Evolutionary conservation across 306 rosid species (phyloP), one percentile per base, ranked within the genome.

Genomic region (Luffa acutangula): DNA sequence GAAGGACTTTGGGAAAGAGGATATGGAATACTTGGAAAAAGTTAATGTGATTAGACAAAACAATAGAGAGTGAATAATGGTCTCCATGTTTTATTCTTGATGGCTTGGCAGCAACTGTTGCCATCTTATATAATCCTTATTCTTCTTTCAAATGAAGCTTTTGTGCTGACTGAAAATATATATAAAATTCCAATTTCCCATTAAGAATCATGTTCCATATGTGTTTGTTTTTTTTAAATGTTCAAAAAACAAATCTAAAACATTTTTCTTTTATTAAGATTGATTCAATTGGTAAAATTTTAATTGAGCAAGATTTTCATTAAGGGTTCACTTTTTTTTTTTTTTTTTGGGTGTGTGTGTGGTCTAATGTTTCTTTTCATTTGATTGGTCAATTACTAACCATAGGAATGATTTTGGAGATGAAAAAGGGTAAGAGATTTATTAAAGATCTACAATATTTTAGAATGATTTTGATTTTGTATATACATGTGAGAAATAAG

Each of bases 41-140:
- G 42, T 33, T 48, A 73, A 73, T 33, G 0, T 49, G 78, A 73
- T 73, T 73, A 25, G 78, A 73, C 78, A 12, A 31, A 49, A 31
- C 60, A 73, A 73, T 73, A 33, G 60, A 49, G 78, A 73, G 75
- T 73, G 78, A 73, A 73, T 49, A 73, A 48, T 48, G 77, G 25
- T 73, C 60, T 49, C 43, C 42, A 49, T 31, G 57, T 49, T 43
- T 43, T 49, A 33, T 73, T 73, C 60, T 49, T 15, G 45, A 41
- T 70, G 37, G 54, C 17, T 69, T 31, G 15, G 67, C 39, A 11
- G 4, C 67, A 62, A 62, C n/a, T 62, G 10, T 54, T 54, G 57
- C 5, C 57, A 52, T 14, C 57, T 52, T 48, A 52, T 25, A 37
- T 52, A 52, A 52, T 4, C 33, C 63, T 20, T 57, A 57, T 57